A percentile compares a stretch with the other conserved stretches of the same genome.
phyloP scores from a whole-genome alignment of 257 asterid genomes.

The Anisodus acutangulus region DNA sequence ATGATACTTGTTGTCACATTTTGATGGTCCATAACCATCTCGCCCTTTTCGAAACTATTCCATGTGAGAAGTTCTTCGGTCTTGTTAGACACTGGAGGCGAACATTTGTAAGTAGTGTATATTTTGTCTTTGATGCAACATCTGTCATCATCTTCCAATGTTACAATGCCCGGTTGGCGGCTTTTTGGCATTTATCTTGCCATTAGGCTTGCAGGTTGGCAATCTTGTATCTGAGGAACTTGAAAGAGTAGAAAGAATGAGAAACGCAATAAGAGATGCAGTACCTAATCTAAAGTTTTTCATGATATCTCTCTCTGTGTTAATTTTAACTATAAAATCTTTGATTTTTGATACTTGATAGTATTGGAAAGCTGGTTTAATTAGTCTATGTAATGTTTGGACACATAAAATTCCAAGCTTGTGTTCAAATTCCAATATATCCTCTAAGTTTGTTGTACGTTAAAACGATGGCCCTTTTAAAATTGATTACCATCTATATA shows the following conservation, averaged over 20 bases:
- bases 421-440: constrained; percentile 11
- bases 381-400: constrained; percentile 15
- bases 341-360: background rate
- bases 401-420: constrained; percentile 1
- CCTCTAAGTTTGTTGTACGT: background rate
- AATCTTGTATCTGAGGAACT: background rate
- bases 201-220: constrained; percentile 42
- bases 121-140: constrained; percentile 48
- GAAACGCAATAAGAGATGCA: background rate
- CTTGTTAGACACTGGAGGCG: constrained; percentile 34
- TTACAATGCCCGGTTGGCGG: constrained; percentile 53
- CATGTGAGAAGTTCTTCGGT: constrained; percentile 50
- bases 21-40: constrained; percentile 54
- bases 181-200: constrained; percentile 45
- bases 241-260: background rate
- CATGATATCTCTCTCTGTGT: background rate
- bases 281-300: background rate
- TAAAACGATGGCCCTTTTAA: background rate
- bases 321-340: background rate
- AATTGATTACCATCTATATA: background rate
- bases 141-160: constrained; percentile 44
- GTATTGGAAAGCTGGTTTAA: background rate
- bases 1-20: constrained; percentile 50
- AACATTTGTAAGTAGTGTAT: constrained; percentile 47
- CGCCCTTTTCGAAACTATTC: constrained; percentile 48